Evolutionary conservation across 106 monocot species (phyloP).

Genomic region (Allium cepa): DNA sequence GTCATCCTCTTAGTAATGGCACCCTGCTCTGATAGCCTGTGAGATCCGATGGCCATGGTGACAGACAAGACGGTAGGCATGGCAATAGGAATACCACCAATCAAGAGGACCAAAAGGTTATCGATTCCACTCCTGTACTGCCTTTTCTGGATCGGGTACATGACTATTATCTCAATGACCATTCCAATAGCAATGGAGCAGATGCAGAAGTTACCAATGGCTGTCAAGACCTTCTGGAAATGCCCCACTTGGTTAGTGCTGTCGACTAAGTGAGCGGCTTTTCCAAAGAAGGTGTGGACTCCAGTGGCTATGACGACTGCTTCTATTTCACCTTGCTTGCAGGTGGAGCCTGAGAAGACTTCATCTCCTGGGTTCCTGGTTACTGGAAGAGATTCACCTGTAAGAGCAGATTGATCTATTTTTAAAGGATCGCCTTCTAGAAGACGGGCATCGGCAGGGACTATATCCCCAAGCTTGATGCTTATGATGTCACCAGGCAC

Average conservation of each 20-base stretch:
- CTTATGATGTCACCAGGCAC: slow-evolving; percentile 94
- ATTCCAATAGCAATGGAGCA: slow-evolving; percentile 92
- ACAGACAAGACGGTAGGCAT: slow-evolving; percentile 97
- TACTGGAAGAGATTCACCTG: slow-evolving; percentile 88
- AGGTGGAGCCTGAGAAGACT: slow-evolving; percentile 91
- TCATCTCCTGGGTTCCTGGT: slow-evolving; percentile 86
- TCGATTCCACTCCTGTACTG: slow-evolving; percentile 81
- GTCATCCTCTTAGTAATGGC: slow-evolving; percentile 99
- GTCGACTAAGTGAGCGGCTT: slow-evolving; percentile 95
- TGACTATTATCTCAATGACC: slow-evolving; percentile 78
- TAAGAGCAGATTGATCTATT: slow-evolving; percentile 90
- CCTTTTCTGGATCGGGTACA: slow-evolving; percentile 88
- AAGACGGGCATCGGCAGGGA: slow-evolving; percentile 97
- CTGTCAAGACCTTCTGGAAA: slow-evolving; percentile 89
- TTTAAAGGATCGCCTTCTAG: slow-evolving; percentile 91
- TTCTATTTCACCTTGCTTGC: slow-evolving; percentile 97
- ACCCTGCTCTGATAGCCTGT: slow-evolving; percentile 94
- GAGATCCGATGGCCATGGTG: slow-evolving; percentile 99
- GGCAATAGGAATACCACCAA: slow-evolving; percentile 96
- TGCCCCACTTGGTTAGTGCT: slow-evolving; percentile 96
- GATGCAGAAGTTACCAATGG: slow-evolving; percentile 99
- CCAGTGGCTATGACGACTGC: slow-evolving; percentile 97
- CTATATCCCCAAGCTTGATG: slow-evolving; percentile 94
- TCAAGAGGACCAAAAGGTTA: slow-evolving; percentile 89
- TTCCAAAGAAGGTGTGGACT: slow-evolving; percentile 98